Base-by-base conservation (phyloP, 2,329 filamentous ascomycete genomes). In the Beauveria bassiana region DNA sequence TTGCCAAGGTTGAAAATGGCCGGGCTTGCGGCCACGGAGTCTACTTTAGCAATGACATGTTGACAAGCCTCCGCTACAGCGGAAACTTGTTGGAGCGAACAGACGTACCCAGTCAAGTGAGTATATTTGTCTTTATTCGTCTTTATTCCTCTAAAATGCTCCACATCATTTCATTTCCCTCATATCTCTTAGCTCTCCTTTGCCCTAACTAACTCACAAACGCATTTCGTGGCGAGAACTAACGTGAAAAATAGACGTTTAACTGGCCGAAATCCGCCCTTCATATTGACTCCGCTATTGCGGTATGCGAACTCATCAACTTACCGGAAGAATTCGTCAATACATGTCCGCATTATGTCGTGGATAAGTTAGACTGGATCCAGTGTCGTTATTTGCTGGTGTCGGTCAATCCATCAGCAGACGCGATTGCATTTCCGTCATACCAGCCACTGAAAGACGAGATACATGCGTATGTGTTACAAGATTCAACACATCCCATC, bases 231-330 rank as follows among this genome's bases (percentile, higher is more conserved):
- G 34, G 34, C 34, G 34, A 38, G 34, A 38, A 38, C 34, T 38
- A 16, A 38, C 12, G 34, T n/a, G 16, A n/a, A 9, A 5, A 12
- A 18, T 28, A 56, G 56, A 3, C 7, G 14, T 24, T 20, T n/a
- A 8, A 8, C 20, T 95, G 92, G 93, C 80, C 83, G 1, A 80
- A 82, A 43, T 95, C 90, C 24, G 75, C 79, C 10, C 75, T 96
- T 38, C 78, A 81, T 12, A 77, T 91, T 26, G 68, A 65, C 1
- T 68, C 68, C 1, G 87, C 87, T 0, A 75, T 96, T 50, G 89
- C 90, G 38, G 75, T 97, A 51, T 95, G 93, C 68, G 93, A 97
- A 71, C 86, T 97, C 50, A 85, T 96, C 68, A 96, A 96, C 69
- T 79, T 80, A 0, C 86, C 91, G 0, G 56, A 71, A 0, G 69